Conservation (phyloP, 352 stramenopile genomes). For the Phytopythium ostracodes region DNA sequence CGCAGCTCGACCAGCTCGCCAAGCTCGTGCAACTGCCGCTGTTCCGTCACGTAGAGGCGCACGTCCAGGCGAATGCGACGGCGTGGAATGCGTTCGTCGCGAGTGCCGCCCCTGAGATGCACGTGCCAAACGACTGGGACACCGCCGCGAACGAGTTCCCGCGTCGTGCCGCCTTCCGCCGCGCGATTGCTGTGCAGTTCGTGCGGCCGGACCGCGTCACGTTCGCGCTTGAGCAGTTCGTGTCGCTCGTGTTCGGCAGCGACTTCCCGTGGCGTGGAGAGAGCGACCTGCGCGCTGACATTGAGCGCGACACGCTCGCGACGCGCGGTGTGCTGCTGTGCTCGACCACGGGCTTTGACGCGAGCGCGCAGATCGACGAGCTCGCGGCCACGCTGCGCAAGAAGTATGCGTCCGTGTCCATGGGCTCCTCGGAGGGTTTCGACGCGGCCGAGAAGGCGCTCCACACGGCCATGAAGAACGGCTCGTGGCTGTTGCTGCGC, state of each 20-base stretch:
- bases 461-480: constrained; percentile 92
- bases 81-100: constrained; percentile 84
- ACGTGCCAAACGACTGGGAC: constrained; percentile 69
- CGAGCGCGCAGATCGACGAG: constrained; percentile 95
- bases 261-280: constrained; percentile 94
- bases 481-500: constrained; percentile 97
- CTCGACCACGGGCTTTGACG: constrained; percentile 97
- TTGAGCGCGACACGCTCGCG: constrained; percentile 90
- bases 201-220: constrained; percentile 89
- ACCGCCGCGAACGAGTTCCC: constrained; percentile 26
- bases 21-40: constrained; percentile 68
- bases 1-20: constrained; percentile 84
- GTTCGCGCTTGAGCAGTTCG: constrained; percentile 72
- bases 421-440: constrained; percentile 97
- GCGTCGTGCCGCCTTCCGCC: constrained; percentile 70
- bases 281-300: constrained; percentile 92
- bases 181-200: constrained; percentile 78
- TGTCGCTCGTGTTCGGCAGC: constrained; percentile 82
- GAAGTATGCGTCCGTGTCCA: constrained; percentile 96
- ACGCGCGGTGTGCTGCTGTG: constrained; percentile 95
- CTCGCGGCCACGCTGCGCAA: constrained; percentile 89
- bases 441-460: constrained; percentile 94
- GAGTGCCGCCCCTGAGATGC: constrained; percentile 66
- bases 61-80: constrained; percentile 52
- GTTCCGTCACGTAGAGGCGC: constrained; percentile 75